These are phyloP conservation scores for Aspergillus wentii DNA, from an alignment of 495 filamentous ascomycete genomes.

Conservation along the genomic window DNA sequence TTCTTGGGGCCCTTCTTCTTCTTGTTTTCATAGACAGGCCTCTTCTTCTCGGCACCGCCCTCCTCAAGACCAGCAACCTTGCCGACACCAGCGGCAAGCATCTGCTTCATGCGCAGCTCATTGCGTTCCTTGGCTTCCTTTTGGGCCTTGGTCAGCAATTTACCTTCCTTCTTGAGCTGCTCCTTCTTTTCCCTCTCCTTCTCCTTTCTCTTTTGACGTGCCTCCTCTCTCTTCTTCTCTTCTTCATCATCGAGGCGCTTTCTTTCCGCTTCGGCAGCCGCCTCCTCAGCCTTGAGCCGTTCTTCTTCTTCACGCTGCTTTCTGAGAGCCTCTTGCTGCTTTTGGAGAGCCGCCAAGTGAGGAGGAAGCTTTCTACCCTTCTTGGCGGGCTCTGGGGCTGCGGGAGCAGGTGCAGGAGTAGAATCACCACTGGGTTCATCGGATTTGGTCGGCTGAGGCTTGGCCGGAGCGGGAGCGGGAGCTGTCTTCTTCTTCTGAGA, in stretches of 20 bases:
- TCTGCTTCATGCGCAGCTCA: conserved; percentile 86
- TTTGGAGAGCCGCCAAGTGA: conserved; percentile 77
- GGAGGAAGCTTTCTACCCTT: conserved; percentile 92
- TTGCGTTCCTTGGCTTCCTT: conserved; percentile 78
- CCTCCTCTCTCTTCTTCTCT: conserved; percentile 66
- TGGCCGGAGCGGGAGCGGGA: conserved; percentile 24
- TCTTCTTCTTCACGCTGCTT: conserved; percentile 73
- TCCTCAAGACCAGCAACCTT: conserved; percentile 71
- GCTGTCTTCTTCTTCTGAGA: conserved; percentile 54
- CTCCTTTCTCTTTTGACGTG: conserved; percentile 78
- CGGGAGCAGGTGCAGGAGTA: conserved; percentile 27
- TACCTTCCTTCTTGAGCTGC: conserved; percentile 91
- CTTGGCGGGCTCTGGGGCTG: conserved; percentile 50
- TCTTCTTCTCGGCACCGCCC: conserved; percentile 66
- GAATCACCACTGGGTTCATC: conserved; percentile 35
- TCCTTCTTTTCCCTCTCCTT: conserved; percentile 95
- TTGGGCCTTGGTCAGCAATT: conserved; percentile 91
- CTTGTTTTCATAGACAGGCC: conserved; percentile 62
- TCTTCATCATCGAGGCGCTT: conserved; percentile 69
- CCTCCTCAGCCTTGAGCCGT: conserved; percentile 64
- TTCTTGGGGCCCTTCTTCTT: conserved; percentile 75
- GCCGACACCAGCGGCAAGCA: conserved; percentile 76
- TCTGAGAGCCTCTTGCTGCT: conserved; percentile 81
- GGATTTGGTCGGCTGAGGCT: conserved; percentile 20
- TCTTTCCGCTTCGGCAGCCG: conserved; percentile 65